These are phyloP conservation scores for Penicillium angulare DNA, from an alignment of 495 filamentous ascomycete species.

Conservation along the genomic window DNA sequence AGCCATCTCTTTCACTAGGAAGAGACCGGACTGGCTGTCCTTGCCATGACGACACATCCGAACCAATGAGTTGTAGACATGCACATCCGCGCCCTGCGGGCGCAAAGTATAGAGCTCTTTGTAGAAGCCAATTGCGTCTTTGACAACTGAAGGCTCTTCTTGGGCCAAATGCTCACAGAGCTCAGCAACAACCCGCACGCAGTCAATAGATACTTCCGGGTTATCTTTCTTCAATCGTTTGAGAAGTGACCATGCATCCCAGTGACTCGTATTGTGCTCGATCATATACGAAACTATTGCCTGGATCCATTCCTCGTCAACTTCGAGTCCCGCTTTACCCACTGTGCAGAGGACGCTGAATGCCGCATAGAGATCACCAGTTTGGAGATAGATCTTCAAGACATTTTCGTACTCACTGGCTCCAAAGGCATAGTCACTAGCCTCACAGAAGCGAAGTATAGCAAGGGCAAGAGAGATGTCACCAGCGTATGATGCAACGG, in stretches of 20 bases:
- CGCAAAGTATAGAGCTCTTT: constrained; percentile 65
- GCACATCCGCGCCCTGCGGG: constrained; percentile 52
- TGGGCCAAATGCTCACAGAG: constrained; percentile 29
- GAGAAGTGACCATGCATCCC: constrained; percentile 53
- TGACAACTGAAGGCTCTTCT: constrained; percentile 27
- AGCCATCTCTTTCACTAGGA: constrained; percentile 72
- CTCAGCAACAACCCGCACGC: constrained; percentile 32
- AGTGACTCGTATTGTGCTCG: constrained; percentile 22
- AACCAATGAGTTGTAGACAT: constrained; percentile 68
- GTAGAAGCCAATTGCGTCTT: constrained; percentile 65
- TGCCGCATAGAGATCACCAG: constrained; percentile 51
- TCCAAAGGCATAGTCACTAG: constrained; percentile 50
- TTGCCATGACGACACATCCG: constrained; percentile 51
- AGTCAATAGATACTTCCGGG: constrained; percentile 29
- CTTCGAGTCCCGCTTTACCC: constrained; percentile 53
- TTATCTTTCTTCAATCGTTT: constrained; percentile 41
- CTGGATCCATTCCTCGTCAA: constrained; percentile 54
- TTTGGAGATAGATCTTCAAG: constrained; percentile 61
- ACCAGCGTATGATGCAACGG: constrained; percentile 61
- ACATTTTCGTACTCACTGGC: constrained; percentile 75
- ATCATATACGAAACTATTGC: constrained; percentile 52
- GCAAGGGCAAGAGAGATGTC: constrained; percentile 58
- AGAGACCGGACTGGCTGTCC: constrained; percentile 59
- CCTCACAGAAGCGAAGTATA: constrained; percentile 36
- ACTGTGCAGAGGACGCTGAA: constrained; percentile 69